Evolutionary conservation across 2,329 filamentous ascomycete species (phyloP).

Genomic region (Cladosporium velox): DNA sequence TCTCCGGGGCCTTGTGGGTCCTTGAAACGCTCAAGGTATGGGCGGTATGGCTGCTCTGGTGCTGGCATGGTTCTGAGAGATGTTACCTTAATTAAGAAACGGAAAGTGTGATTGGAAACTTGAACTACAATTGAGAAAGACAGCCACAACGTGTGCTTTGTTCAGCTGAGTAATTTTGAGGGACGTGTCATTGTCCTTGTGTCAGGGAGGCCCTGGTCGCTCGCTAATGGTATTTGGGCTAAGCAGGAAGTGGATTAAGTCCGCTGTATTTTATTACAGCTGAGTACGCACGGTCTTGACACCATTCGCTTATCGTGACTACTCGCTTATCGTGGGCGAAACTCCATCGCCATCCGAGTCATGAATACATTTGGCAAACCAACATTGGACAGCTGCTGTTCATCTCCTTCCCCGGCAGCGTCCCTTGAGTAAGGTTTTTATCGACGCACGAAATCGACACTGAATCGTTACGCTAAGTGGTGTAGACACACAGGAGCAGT

Average conservation of each 20-base stretch:
- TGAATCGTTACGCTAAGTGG: too few species aligned
- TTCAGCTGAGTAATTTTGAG: conserved; percentile 1
- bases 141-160: not conserved
- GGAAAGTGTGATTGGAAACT: not conserved
- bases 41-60: conserved; percentile 17
- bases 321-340: not conserved
- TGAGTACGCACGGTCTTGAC: not conserved
- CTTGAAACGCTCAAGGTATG: conserved; percentile 39
- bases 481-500: too few species aligned
- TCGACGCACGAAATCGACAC: too few species aligned
- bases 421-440: too few species aligned
- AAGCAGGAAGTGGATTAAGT: conserved; percentile 2
- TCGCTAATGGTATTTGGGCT: not conserved
- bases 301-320: not conserved
- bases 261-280: not conserved
- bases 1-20: conserved; percentile 35
- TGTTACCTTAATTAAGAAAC: not conserved
- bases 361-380: not conserved
- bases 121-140: not conserved
- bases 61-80: conserved; percentile 10
- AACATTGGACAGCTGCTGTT: not conserved
- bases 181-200: not conserved
- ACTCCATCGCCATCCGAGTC: not conserved
- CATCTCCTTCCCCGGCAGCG: not conserved
- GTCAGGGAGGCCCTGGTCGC: conserved; percentile 3